Base-by-base conservation (phyloP, 257 asterid genomes). In the Sherardia arvensis region DNA sequence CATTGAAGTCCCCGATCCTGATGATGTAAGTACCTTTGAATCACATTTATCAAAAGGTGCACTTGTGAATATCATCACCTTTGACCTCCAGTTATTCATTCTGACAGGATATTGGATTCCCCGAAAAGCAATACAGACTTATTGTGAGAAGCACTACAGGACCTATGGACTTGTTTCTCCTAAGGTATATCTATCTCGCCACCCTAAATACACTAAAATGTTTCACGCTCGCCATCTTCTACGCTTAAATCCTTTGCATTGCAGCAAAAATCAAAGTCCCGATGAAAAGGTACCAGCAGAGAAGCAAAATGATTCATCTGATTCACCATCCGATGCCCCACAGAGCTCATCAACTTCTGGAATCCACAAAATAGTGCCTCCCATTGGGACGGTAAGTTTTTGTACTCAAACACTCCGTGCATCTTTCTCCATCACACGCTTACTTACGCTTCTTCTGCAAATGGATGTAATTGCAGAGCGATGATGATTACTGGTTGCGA, bases 1-100 rank as follows among this genome's bases (percentile, higher is more conserved):
- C 53, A 36, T 85, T 47, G 87, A 76, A 83, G 94, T 90, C 59
- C 95, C 92, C 26, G 94, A 85, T 74, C 97, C 97, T 40, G 83
- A 84, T 70, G 90, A 77, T 78, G 97, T 85, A 38, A 60, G 84
- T 79, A 33, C 14, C 69, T 59, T n/a, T 55, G 57, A 58, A 49
- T 58, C 20, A 33, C 18, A n/a, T 2, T 25, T 53, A 45, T 43
- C 15, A 43, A 40, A 53, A 38, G 45, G 26, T 57, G 18, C n/a
- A 7, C 45, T 43, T 26, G 2, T 11, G 38, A 23, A 45, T 8
- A 29, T 58, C 18, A 15, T 11, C 45, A 14, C 20, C 45, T 7
- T 33, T 43, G 18, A 48, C 30, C 33, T 49, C 12, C 17, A 29
- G 33, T 67, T 59, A 21, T 56, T 71, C 61, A 17, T 70, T 36